Base-by-base conservation (phyloP, 805 yeast genomes). In the Ogataea siamensis region DNA sequence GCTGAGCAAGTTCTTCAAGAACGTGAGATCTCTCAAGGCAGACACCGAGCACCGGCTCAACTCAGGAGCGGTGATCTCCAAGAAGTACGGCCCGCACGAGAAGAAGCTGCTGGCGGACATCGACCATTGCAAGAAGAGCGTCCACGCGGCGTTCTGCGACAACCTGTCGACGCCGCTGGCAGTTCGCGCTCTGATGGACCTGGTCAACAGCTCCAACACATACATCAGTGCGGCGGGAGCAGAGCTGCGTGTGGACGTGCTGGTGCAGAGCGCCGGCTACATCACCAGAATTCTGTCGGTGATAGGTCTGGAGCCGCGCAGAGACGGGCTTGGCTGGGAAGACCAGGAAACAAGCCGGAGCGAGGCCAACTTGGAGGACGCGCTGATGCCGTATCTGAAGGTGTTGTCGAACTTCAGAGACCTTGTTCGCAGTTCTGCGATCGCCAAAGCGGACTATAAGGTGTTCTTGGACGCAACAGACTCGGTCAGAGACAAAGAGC, bases 81-180 rank as follows among this genome's bases (percentile, higher is more conserved):
- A 85, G 62, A 84, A 83, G 53, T 60, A 79, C 19, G 68, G 77
- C 1, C 36, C 43, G 2, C 50, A 51, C 4, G 96, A 88, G 60
- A 76, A 73, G 49, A 63, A 66, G 16, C 37, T 60, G 31, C 67
- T 89, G 22, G 13, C 21, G 2, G 51, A 53, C 9, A 61, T 77
- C 26, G 60, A 61, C 1, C 74, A 71, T 18, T 66, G 86, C 10
- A 81, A 85, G 57, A 59, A 56, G 5, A 75, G 69, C 13, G 86
- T 85, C 2, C 85, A 88, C 57, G 69, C 62, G 14, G 84, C 95
- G 1, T 85, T 93, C 66, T 82, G 95, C 64, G 99, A 93, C 58
- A 93, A 87, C 58, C 70, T 93, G 46, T 64, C 89, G 3, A 83
- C 93, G 1, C 93, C 95, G 15, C 71, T 66, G 40, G 96, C 81